Conservation (phyloP, 1,139 yeast species). For the Debaryomycetaceae sp. region DNA sequence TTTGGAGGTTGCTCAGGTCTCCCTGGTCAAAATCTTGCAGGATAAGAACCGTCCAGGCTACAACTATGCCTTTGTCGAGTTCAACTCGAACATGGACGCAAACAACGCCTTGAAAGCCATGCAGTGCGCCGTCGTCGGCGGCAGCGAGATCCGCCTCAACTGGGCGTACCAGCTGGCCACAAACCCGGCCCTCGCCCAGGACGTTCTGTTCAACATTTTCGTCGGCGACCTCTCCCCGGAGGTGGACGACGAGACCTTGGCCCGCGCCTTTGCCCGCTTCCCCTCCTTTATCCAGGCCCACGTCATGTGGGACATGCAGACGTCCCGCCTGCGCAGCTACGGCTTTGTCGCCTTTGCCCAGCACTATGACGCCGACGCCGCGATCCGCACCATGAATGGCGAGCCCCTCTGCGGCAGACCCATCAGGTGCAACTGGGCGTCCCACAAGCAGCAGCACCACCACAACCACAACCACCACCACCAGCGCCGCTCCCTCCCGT, state of each 20-base stretch:
- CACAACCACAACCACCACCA: conserved; percentile 1
- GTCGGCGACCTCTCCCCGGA: conserved; percentile 84
- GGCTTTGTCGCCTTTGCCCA: conserved; percentile 79
- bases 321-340: conserved; percentile 83
- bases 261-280: conserved; percentile 48
- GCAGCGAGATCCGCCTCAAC: conserved; percentile 51
- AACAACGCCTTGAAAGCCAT: conserved; percentile 49
- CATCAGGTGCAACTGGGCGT: conserved; percentile 83
- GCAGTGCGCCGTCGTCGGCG: conserved; percentile 44
- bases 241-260: conserved; percentile 66
- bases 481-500: neutral
- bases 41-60: conserved; percentile 68
- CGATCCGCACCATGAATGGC: conserved; percentile 70
- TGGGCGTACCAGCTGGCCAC: conserved; percentile 72
- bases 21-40: conserved; percentile 55
- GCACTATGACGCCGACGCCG: conserved; percentile 62
- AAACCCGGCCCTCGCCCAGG: conserved; percentile 23
- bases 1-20: conserved; percentile 48
- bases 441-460: conserved; percentile 43
- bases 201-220: conserved; percentile 46
- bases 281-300: conserved; percentile 69
- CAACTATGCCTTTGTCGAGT: conserved; percentile 81
- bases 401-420: conserved; percentile 61
- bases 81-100: conserved; percentile 47
- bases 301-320: conserved; percentile 97